phyloP scores from a whole-genome alignment of 768 basidiomycete species.

The Leccinum arenicola region DNA sequence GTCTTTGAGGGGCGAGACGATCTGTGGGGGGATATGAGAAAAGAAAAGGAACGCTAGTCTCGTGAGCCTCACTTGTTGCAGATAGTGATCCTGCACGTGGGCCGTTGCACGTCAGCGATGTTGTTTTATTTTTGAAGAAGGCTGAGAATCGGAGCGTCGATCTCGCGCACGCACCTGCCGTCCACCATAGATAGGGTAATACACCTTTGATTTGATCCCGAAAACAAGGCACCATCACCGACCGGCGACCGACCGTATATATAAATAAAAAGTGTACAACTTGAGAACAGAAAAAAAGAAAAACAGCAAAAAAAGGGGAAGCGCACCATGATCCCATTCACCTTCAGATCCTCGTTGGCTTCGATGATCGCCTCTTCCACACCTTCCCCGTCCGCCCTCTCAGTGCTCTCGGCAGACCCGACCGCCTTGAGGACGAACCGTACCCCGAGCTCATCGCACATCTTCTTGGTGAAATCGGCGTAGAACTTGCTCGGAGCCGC shows the following conservation, averaged over 20 bases:
- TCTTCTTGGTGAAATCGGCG: conserved; percentile 87
- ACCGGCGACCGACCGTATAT: not conserved
- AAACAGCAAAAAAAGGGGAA: not conserved
- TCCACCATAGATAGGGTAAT: conserved; percentile 93
- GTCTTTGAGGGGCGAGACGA: conserved; percentile 95
- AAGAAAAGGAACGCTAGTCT: not conserved
- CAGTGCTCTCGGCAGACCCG: conserved; percentile 41
- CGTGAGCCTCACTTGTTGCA: conserved; percentile 70
- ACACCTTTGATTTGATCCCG: conserved; percentile 52
- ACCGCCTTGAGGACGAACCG: conserved; percentile 77
- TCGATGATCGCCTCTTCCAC: conserved; percentile 96
- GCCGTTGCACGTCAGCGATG: conserved; percentile 5
- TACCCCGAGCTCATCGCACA: conserved; percentile 86
- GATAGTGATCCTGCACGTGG: conserved; percentile 77
- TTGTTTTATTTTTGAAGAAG: not conserved
- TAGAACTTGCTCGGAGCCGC: conserved; percentile 79
- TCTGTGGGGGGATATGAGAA: conserved; percentile 38
- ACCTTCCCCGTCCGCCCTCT: conserved; percentile 70
- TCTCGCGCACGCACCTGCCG: conserved; percentile 61
- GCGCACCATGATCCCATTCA: conserved; percentile 94
- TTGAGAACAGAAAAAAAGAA: not conserved
- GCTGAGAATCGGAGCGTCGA: not conserved
- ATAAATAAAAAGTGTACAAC: not conserved
- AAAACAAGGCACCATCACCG: not conserved
- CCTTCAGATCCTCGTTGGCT: conserved; percentile 81